Evolutionary conservation across 352 stramenopile species (phyloP), one percentile per base, ranked within the genome.

Genomic region (Pythium myriotylum): DNA sequence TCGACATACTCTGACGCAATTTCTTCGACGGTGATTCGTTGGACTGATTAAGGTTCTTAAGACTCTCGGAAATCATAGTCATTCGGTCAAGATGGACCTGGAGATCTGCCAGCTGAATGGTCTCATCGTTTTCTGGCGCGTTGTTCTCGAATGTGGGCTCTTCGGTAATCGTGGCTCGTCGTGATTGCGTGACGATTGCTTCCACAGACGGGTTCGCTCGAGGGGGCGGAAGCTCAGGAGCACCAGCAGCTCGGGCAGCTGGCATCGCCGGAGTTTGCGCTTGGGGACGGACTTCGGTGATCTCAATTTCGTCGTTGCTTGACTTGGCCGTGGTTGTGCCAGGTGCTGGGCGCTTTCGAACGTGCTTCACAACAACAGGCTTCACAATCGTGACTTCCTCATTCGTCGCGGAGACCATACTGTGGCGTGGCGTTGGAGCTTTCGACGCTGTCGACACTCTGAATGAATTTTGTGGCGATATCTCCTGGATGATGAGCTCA

Each of bases 11-110:
- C 43, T 66, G 67, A 16, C 70, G 71, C 23, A 79, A 62, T 74
- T 86, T 84, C 35, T 78, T 79, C 10, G 70, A 68, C 7, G 70
- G 61, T 0, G 66, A 62, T 27, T 87, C 70, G 5, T 65, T 82
- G 41, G 64, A 54, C n/a, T 78, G 73, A 9, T 69, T 42, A 4
- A 69, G 41, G 14, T 70, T 78, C 26, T 80, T 81, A 32, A 91
- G 57, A 53, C 58, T 89, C 37, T 77, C 70, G 19, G 82, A 88
- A 47, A 91, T 89, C 62, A 79, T 69, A 42, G 84, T 88, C 82
- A 91, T 91, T 32, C 78, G 80, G 51, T 91, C 79, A 17, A 91
- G 43, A 73, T 91, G 82, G 13, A 89, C 66, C 55, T 91, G 82
- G 40, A 91, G 57, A 42, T 88, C 77, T 9, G 81, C 72, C 13